Base-by-base conservation (phyloP, 2,329 filamentous ascomycete species). In the Xenosphaeropsis pyriputrescens region DNA sequence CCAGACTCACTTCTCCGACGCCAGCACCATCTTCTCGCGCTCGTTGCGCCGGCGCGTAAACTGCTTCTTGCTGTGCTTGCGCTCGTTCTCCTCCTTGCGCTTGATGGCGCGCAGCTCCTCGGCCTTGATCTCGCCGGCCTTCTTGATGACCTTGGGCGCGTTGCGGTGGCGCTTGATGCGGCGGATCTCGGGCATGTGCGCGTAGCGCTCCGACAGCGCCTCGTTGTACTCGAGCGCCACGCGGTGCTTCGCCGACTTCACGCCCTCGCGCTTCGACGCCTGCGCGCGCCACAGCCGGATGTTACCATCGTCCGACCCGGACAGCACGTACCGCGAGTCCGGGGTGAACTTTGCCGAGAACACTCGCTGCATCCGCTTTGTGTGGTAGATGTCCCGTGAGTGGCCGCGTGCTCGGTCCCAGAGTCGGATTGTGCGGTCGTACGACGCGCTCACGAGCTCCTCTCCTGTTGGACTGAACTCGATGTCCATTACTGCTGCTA, bases 281-380 rank as follows among this genome's bases (percentile, higher is more conserved):
- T 89, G 76, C 26, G 86, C 76, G 45, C 91, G 75, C 91, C 91
- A 98, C 29, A 98, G 64, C 29, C 89, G 70, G 37, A 86, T 70
- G 55, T 95, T 94, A 45, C 91, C 91, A 55, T 96, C 91, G 56
- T 96, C 91, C 12, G 82, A 91, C 32, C 89, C 91, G 5, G 82
- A 86, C 34, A 98, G 70, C 16, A 98, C 63, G 56, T 93, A 98
- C 50, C 84, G 84, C 47, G 81, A 79, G 57, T 98, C 91, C 5
- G 86, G 83, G 0, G 86, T 91, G 70, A 83, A 96, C 43, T 73
- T 75, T 35, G 77, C 77, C 8, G 80, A 79, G 63, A 93, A 93
- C 39, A 95, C 86, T 48, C 89, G 75, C 64, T 96, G 89, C 89
- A 95, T 95, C 45, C 91, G 78, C 62, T 95, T 93, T 14, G 91